Evolutionary conservation across 1,284 basidiomycete genomes (phyloP), one percentile per base, ranked within the genome.

Genomic region (Bjerkandera adusta): DNA sequence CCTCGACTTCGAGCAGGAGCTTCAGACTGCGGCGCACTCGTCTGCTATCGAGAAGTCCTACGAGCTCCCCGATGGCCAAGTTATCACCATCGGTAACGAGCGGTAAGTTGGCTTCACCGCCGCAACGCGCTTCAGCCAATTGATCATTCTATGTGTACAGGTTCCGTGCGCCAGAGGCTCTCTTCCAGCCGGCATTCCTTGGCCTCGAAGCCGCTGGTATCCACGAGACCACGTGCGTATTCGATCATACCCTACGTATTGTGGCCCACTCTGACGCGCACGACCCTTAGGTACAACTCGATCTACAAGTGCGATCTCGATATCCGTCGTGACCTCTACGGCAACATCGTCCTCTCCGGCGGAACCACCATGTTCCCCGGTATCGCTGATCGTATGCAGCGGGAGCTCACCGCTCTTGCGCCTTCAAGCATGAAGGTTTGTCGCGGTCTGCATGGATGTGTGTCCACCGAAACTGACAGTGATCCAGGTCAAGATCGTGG

Each of bases 331-430:
- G 91, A 94, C 61, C 79, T 97, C 47, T 96, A 95, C 72, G 89
- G 89, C 53, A 95, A 95, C 73, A 86, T 97, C 56, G 92, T 96
- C 64, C 83, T 97, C 62, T 96, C 92, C 45, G 94, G 94, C 67
- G 93, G 94, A 71, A 94, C 91, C 54, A 97, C 93, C 63, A 96
- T 97, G 93, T 96, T 93, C 86, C 89, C 92, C 55, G 94, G 94
- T 77, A 94, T 97, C 62, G 76, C 92, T 61, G 94, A 97, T 74
- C 89, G 95, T 65, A 96, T 97, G 92, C 92, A 95, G 77, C 96
- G 95, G 79, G 95, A 97, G 76, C 81, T 98, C 66, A 91, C 90
- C 38, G 77, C 88, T 24, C 79, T 97, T 51, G 80, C 91, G 47
- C 94, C 95, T 25, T 73, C 79, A 53, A 84, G 78, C 70, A 81